These are phyloP conservation scores for Candolleomyces efflorescens DNA, from an alignment of 768 basidiomycete species.

Conservation along the genomic window DNA sequence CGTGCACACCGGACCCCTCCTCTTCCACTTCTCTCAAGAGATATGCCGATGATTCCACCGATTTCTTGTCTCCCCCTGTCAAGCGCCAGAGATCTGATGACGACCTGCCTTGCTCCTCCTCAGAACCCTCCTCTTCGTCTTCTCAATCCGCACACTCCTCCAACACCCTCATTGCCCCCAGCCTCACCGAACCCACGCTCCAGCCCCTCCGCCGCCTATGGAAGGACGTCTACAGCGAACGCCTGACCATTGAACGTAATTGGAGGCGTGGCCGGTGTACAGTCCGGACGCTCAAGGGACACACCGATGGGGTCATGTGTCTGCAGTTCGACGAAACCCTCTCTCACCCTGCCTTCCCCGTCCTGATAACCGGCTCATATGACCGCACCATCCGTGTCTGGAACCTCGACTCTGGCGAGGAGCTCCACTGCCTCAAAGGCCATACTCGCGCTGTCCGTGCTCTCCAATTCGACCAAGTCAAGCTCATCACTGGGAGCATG, in stretches of 20 bases:
- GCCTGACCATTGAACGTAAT: slow-evolving; percentile 94
- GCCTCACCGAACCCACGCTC: slow-evolving; percentile 25
- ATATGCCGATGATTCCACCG: slow-evolving; percentile 25
- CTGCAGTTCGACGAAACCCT: slow-evolving; percentile 90
- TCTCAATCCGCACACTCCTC: slow-evolving; percentile 10
- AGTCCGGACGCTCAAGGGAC: slow-evolving; percentile 83
- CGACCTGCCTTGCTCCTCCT: slow-evolving; percentile 4
- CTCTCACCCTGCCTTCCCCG: slow-evolving; percentile 78
- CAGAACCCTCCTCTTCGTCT: slow-evolving; percentile 9
- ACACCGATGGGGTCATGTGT: slow-evolving; percentile 96
- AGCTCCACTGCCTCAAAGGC: slow-evolving; percentile 79
- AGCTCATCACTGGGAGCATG: slow-evolving; percentile 96
- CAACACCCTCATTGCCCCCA: slow-evolving; percentile 20
- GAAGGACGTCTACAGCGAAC: slow-evolving; percentile 98
- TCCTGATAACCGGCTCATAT: slow-evolving; percentile 97
- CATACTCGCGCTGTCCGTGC: slow-evolving; percentile 91
- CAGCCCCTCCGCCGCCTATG: slow-evolving; percentile 76
- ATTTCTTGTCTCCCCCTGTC: slow-evolving; percentile 27
- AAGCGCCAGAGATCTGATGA: slow-evolving; percentile 50
- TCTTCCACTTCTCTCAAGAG: slow-evolving; percentile 21
- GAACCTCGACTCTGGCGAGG: slow-evolving; percentile 91
- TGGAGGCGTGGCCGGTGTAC: slow-evolving; percentile 93
- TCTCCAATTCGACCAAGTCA: slow-evolving; percentile 92
- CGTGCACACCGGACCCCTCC: slow-evolving; percentile 10
- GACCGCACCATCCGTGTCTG: slow-evolving; percentile 93